Conservation (phyloP, 306 rosid species). For the Lathyrus sativus region DNA sequence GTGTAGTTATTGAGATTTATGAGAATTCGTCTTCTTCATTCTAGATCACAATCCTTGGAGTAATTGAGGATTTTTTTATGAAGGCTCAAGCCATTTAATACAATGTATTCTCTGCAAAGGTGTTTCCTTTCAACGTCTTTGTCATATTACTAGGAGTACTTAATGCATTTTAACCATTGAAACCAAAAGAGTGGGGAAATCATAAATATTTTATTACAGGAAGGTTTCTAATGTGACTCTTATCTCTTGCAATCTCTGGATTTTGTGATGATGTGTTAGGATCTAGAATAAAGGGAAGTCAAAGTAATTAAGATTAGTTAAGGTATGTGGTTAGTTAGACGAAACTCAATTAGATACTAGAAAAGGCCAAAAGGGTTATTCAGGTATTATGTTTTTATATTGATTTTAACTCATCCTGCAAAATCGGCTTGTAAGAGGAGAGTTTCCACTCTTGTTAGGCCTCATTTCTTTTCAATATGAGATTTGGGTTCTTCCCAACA, state of each 20-base stretch:
- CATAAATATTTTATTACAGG: not conserved
- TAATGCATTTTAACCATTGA: slow-evolving; percentile 12
- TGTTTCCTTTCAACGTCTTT: not conserved
- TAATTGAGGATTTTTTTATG: not conserved
- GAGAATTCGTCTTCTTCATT: not conserved
- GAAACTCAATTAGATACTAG: slow-evolving; percentile 11
- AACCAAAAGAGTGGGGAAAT: slow-evolving; percentile 2
- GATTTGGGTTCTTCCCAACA: not conserved
- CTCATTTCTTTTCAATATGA: not conserved
- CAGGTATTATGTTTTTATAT: not conserved
- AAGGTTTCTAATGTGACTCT: slow-evolving; percentile 7
- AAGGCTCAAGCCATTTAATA: slow-evolving; percentile 1
- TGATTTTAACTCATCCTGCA: not conserved
- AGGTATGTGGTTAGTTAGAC: not conserved
- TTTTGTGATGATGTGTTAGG: slow-evolving; percentile 1
- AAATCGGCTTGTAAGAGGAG: not conserved
- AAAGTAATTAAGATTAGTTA: slow-evolving; percentile 15
- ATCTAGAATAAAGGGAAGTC: slow-evolving; percentile 3
- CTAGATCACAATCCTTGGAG: not conserved
- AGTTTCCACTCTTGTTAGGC: not conserved
- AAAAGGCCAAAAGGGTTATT: not conserved
- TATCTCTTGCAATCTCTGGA: slow-evolving; percentile 6
- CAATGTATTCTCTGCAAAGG: slow-evolving; percentile 2
- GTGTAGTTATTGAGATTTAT: not conserved
- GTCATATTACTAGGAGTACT: not conserved